These are phyloP conservation scores for Logfia minima DNA, from an alignment of 129 eudicot species.

Conservation along the genomic window DNA sequence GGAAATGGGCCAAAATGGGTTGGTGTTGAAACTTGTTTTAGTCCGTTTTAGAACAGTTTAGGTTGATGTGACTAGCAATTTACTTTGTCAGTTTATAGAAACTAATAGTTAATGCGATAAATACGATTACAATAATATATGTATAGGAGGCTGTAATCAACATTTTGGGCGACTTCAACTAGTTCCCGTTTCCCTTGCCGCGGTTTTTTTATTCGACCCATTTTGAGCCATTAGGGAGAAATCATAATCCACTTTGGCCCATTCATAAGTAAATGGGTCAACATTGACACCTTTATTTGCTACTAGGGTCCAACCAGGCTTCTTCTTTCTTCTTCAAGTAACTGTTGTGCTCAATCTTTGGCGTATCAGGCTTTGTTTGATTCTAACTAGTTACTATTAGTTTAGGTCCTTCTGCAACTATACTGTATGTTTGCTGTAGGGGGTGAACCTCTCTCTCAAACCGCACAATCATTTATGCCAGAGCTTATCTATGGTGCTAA, in stretches of 20 bases:
- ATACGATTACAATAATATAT: too few relatives aligned
- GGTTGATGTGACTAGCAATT: too few relatives aligned
- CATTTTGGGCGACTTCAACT: too few relatives aligned
- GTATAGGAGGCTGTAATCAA: too few relatives aligned
- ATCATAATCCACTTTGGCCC: neutral
- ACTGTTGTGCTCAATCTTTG: neutral
- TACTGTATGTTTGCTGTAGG: constrained; percentile 72
- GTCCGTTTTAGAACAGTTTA: neutral
- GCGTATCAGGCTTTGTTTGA: neutral
- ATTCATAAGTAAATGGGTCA: neutral
- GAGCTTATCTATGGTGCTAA: constrained; percentile 81
- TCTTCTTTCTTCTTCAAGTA: neutral
- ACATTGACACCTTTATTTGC: neutral
- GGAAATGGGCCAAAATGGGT: neutral
- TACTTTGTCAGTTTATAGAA: too few relatives aligned
- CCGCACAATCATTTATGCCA: constrained; percentile 98
- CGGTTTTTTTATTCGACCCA: neutral
- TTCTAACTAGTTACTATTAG: constrained; percentile 14
- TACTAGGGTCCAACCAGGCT: neutral
- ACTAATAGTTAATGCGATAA: too few relatives aligned
- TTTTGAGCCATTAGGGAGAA: too few relatives aligned
- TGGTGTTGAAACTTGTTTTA: neutral
- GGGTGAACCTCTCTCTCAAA: constrained; percentile 95
- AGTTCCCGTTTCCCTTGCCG: too few relatives aligned
- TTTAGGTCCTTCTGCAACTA: constrained; percentile 83